Evolutionary conservation across 1,284 basidiomycete genomes (phyloP).

Genomic region (Irpex sp.): DNA sequence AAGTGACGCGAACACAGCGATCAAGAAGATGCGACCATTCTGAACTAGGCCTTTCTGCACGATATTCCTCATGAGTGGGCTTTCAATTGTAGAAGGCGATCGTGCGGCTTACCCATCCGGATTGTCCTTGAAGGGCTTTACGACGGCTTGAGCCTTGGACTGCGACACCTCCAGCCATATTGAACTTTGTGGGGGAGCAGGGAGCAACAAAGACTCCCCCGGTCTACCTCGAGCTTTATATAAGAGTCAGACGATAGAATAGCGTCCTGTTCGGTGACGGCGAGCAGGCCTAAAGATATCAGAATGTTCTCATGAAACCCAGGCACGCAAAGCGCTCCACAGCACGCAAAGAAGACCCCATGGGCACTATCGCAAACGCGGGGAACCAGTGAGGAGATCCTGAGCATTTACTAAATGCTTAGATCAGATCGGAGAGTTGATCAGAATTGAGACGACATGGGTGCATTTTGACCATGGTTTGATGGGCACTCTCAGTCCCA

Average conservation of each 20-base stretch:
- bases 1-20: constrained; percentile 69
- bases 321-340: background rate
- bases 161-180: constrained; percentile 40
- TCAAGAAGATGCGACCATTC: constrained; percentile 57
- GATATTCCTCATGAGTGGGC: constrained; percentile 2
- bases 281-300: background rate
- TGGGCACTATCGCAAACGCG: background rate
- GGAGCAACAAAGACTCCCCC: background rate
- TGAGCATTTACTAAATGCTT: background rate
- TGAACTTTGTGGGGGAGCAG: background rate
- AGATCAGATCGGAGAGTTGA: background rate
- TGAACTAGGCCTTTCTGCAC: constrained; percentile 55
- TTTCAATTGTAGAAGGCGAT: background rate
- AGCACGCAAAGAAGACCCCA: background rate
- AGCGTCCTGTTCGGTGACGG: background rate
- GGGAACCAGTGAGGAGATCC: background rate
- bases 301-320: background rate
- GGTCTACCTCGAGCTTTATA: constrained; percentile 4
- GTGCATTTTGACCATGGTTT: background rate
- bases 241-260: background rate
- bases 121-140: constrained; percentile 53
- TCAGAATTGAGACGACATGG: background rate
- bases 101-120: constrained; percentile 55
- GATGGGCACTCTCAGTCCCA: too few species aligned
- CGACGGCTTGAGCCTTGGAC: constrained; percentile 43